Conservation (phyloP, 768 basidiomycete genomes). For the Termitomyces sp. region DNA sequence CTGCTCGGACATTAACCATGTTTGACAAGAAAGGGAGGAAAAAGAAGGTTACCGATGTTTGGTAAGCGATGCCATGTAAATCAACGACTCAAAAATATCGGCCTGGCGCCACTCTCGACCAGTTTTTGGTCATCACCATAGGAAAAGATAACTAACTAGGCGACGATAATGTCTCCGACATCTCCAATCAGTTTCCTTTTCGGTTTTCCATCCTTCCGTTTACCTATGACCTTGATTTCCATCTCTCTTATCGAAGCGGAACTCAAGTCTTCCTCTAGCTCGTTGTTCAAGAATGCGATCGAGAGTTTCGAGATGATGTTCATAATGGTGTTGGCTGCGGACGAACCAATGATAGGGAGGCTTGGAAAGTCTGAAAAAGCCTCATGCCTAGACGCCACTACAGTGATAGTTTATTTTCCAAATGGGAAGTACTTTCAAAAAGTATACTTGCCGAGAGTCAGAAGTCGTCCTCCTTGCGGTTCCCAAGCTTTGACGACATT, state of each 20-base stretch:
- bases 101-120: neutral
- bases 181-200: slow-evolving; percentile 37
- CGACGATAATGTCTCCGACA: slow-evolving; percentile 37
- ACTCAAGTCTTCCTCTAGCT: slow-evolving; percentile 28
- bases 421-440: neutral
- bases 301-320: slow-evolving; percentile 31
- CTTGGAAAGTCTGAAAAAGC: slow-evolving; percentile 45
- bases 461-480: slow-evolving; percentile 31
- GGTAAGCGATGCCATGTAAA: neutral
- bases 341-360: slow-evolving; percentile 34
- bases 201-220: slow-evolving; percentile 38
- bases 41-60: neutral
- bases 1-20: slow-evolving; percentile 40
- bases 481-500: slow-evolving; percentile 54
- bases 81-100: neutral
- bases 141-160: slow-evolving; percentile 15
- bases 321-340: slow-evolving; percentile 26
- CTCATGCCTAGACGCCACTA: slow-evolving; percentile 39
- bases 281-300: slow-evolving; percentile 36
- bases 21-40: neutral
- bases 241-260: slow-evolving; percentile 26
- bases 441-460: slow-evolving; percentile 41
- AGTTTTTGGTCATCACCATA: too few relatives aligned
- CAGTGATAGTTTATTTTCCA: neutral
- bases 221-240: slow-evolving; percentile 34